A percentile compares a stretch with the other conserved stretches of the same genome.
Conservation (phyloP, 2,329 filamentous ascomycete genomes). For the Nigrospora oryzae region DNA sequence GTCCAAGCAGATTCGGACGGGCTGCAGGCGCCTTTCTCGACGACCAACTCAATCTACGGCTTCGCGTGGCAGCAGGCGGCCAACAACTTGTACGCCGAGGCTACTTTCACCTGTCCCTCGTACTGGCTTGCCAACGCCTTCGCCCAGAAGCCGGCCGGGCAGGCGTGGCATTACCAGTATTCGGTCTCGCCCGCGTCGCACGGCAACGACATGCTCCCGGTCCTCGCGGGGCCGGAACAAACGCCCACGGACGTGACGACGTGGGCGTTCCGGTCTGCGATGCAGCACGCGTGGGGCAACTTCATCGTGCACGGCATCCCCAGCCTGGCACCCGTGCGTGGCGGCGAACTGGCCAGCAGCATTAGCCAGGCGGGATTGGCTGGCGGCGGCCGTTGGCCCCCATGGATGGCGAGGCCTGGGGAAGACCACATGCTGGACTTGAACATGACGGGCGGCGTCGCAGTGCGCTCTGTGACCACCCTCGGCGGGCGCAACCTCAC, state of each 20-base stretch:
- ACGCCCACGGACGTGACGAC: slow-evolving; percentile 9
- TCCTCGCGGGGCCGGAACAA: slow-evolving; percentile 19
- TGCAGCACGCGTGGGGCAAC: slow-evolving; percentile 35
- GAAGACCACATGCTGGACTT: slow-evolving; percentile 29
- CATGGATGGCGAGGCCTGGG: slow-evolving; percentile 20
- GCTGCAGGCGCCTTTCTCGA: slow-evolving; percentile 30
- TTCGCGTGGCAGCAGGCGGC: slow-evolving; percentile 47
- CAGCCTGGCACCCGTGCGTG: slow-evolving; percentile 22
- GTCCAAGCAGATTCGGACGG: slow-evolving; percentile 28
- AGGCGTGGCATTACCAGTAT: slow-evolving; percentile 40
- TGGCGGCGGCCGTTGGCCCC: slow-evolving; percentile 21
- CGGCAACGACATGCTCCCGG: slow-evolving; percentile 26
- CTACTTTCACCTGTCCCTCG: slow-evolving; percentile 45
- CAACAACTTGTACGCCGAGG: slow-evolving; percentile 44
- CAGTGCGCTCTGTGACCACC: slow-evolving; percentile 5
- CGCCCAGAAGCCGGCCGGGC: slow-evolving; percentile 10
- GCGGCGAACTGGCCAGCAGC: slow-evolving; percentile 15
- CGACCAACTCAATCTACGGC: slow-evolving; percentile 37
- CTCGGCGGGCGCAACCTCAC: slow-evolving; percentile 13
- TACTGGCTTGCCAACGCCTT: slow-evolving; percentile 48
- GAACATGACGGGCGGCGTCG: slow-evolving; percentile 34
- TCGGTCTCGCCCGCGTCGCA: slow-evolving; percentile 31
- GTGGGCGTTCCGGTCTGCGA: slow-evolving; percentile 21
- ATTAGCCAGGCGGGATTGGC: slow-evolving; percentile 16
- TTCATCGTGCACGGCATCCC: slow-evolving; percentile 34